Percentiles rank a stretch among this genome's conserved stretches.
Evolutionary conservation across 441 rosid genomes (phyloP).

Genomic region (Adansonia grandidieri): DNA sequence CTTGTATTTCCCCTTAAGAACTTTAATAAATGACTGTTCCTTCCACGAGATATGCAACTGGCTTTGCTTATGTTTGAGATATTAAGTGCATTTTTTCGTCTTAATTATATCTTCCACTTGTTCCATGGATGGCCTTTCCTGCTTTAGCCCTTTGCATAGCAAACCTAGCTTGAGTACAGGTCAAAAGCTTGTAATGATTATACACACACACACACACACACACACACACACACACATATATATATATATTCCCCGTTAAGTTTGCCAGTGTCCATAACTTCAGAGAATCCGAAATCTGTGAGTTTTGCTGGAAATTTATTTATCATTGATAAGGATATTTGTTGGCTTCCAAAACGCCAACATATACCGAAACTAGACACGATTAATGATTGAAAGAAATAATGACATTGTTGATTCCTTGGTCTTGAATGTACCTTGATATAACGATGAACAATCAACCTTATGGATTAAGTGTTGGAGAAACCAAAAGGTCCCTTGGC

Average conservation of each 20-base stretch:
- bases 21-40: background rate
- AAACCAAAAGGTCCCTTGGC: slow-evolving; percentile 60
- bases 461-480: slow-evolving; percentile 58
- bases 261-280: slow-evolving; percentile 59
- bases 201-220: too few species aligned
- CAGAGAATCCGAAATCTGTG: slow-evolving; percentile 61
- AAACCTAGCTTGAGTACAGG: slow-evolving; percentile 52
- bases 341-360: slow-evolving; percentile 48
- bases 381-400: background rate
- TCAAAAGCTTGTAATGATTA: slow-evolving; percentile 48
- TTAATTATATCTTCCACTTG: slow-evolving; percentile 38
- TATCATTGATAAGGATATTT: slow-evolving; percentile 54
- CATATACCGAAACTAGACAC: background rate
- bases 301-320: slow-evolving; percentile 57
- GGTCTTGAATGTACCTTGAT: slow-evolving; percentile 45
- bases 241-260: slow-evolving; percentile 49
- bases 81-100: slow-evolving; percentile 46
- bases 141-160: slow-evolving; percentile 56
- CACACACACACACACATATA: too few species aligned
- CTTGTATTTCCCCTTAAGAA: background rate
- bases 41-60: background rate
- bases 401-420: background rate
- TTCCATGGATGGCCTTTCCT: slow-evolving; percentile 52
- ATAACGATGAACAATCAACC: slow-evolving; percentile 69
- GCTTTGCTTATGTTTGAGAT: slow-evolving; percentile 31